Percentiles rank a stretch among this genome's conserved stretches.
Evolutionary conservation across 257 asterid genomes (phyloP).

Genomic region (Plectranthus barbatus): DNA sequence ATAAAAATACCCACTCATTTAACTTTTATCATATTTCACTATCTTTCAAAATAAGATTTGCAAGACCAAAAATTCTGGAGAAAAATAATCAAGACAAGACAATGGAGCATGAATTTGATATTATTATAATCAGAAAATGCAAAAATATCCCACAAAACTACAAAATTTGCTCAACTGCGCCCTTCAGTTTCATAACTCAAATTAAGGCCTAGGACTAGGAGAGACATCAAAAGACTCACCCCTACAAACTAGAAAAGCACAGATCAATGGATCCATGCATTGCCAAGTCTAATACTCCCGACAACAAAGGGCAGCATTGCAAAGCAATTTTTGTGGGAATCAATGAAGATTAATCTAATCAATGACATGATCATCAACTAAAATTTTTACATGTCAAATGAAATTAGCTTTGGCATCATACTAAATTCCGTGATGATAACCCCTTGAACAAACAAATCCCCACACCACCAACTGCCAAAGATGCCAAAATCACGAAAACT

Average conservation of each 20-base stretch:
- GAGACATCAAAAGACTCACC: no score
- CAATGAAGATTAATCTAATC: slow-evolving; percentile 1
- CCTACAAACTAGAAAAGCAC: no score
- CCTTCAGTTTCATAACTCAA: slow-evolving; percentile 26
- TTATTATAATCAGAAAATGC: background rate
- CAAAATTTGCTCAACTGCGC: slow-evolving; percentile 29
- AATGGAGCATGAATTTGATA: background rate
- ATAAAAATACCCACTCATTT: no score
- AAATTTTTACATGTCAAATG: slow-evolving; percentile 12
- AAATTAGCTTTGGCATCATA: background rate
- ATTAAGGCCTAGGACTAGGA: background rate
- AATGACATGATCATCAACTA: slow-evolving; percentile 2
- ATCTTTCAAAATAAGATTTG: no score
- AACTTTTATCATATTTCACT: no score
- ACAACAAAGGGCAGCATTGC: slow-evolving; percentile 17
- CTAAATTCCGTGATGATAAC: slow-evolving; percentile 20
- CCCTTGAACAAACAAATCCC: slow-evolving; percentile 37
- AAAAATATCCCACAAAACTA: slow-evolving; percentile 13
- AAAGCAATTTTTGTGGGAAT: slow-evolving; percentile 12
- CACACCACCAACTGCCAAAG: slow-evolving; percentile 40
- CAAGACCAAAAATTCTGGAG: no score
- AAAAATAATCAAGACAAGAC: no score
- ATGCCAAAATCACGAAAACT: slow-evolving; percentile 21
- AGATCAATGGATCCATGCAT: slow-evolving; percentile 1
- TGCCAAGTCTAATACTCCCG: slow-evolving; percentile 17